Evolutionary conservation across 1,284 basidiomycete species (phyloP), one percentile per base, ranked within the genome.

Genomic region (Leccinum ambiguum): DNA sequence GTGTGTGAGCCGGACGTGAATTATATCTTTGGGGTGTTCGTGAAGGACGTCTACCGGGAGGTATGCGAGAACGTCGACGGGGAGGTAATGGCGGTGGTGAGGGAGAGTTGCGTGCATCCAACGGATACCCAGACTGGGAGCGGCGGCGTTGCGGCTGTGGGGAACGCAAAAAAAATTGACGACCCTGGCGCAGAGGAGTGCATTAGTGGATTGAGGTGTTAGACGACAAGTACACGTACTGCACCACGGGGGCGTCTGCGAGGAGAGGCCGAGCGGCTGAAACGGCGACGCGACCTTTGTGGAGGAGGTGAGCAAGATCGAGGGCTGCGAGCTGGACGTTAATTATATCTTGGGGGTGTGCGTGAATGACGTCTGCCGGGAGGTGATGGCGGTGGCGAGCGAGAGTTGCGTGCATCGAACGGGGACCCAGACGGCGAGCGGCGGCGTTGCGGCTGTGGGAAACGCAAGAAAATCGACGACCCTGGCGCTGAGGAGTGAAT

Each of bases 371-470:
- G 70, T 50, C 66, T 68, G 18, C 60, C 73, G 63, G n/a, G 68
- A 21, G 78, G 74, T 30, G 74, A 75, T 13, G 79, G 75, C 11
- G 79, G 75, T 1, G 79, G 75, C 3, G 84, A 83, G n/a, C 80
- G 80, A 48, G 83, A 84, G 63, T 83, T 77, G 71, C 81, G 72
- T 48, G 70, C 70, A 67, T 71, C 70, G 36, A 72, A 71, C 2
- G 78, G 66, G 69, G 80, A 63, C 69, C 76, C 62, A 73, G 79
- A 65, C 73, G 72, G 70, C 10, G 75, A 73, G 13, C 73, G 72
- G 59, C 74, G 75, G 56, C 68, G 72, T 61, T 68, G 70, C 3
- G 69, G 72, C 11, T 71, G 77, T 45, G 78, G 81, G 3, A 81
- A 79, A 7, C 79, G 79, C 59, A 79, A 30, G 71, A 68, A 45